Base-by-base conservation (phyloP, 768 basidiomycete species). In the Hygrophoropsis aurantiaca region DNA sequence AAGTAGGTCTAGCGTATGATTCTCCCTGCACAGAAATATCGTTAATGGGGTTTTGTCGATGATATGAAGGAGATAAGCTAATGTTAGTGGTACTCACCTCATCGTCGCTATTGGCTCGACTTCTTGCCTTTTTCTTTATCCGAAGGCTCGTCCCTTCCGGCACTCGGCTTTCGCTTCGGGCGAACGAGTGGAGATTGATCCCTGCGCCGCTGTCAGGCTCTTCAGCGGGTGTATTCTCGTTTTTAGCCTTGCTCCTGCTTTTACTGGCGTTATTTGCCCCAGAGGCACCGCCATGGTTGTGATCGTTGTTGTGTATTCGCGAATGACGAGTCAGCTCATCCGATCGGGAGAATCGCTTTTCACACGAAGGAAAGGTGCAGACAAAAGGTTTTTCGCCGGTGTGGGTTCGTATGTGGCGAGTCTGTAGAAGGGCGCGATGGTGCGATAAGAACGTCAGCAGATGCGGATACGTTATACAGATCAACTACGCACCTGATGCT, bases 341-440 rank as follows among this genome's bases (percentile, higher is more conserved):
- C n/a, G 91, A 93, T 49, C 95, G 85, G 15, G 91, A 94, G 68
- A 99, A 99, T 5, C 94, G 87, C 67, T 98, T 99, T 69, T 97
- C 94, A 78, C 95, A 99, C n/a, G 84, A 81, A 3, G 90, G 84
- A 65, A 85, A 90, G 2, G 83, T 85, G 79, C 95, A 99, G 18
- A 82, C 79, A 59, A 97, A 97, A 2, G 95, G 95, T 58, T 97
- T 97, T 71, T 99, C 95, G 60, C 95, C 95, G 0, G 95, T 99
- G 67, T 99, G 95, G 0, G 94, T 99, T 50, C 95, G 87, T 45
- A 97, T 97, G 62, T 99, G 95, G 52, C 95, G 87, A 16, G 95
- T 99, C 91, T 98, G 66, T 0, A 27, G 34, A 26, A 30, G 39
- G 25, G 46, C 10, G 26, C 21, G 51, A 42, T 59, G 56, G 47